phyloP scores from a whole-genome alignment of 352 stramenopile species.

The Phytophthora rubi region DNA sequence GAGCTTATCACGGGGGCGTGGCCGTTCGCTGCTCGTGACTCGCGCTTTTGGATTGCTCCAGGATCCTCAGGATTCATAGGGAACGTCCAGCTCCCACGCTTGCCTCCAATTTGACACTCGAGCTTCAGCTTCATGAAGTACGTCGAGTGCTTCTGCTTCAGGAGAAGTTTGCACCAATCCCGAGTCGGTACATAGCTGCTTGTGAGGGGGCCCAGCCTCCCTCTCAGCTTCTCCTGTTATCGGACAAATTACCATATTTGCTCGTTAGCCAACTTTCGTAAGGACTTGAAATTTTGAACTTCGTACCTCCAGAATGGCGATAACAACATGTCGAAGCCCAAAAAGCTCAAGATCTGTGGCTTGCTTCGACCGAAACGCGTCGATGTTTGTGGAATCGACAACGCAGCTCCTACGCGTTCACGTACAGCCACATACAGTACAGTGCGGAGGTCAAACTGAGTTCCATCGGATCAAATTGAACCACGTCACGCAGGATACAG shows the following conservation, averaged over 20 bases:
- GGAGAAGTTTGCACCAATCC: slow-evolving; percentile 20
- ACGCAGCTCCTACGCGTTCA: slow-evolving; percentile 10
- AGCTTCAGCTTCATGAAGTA: slow-evolving; percentile 33
- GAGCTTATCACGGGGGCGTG: background rate
- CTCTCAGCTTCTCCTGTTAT: slow-evolving; percentile 12
- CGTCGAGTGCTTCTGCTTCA: slow-evolving; percentile 26
- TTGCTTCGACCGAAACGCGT: slow-evolving; percentile 22
- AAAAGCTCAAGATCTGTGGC: slow-evolving; percentile 13
- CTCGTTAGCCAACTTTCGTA: too few species aligned
- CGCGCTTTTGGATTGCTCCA: slow-evolving; percentile 12
- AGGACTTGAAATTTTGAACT: background rate
- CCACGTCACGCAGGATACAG: too few species aligned
- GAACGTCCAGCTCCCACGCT: slow-evolving; percentile 23
- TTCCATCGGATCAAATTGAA: too few species aligned
- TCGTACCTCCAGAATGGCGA: slow-evolving; percentile 21
- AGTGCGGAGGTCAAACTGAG: too few species aligned
- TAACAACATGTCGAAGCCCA: slow-evolving; percentile 5
- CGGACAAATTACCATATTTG: background rate
- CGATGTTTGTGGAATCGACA: slow-evolving; percentile 16
- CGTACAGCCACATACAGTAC: too few species aligned
- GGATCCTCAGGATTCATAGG: slow-evolving; percentile 28
- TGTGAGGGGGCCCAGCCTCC: slow-evolving; percentile 9
- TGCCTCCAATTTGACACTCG: slow-evolving; percentile 22
- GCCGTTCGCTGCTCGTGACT: background rate
- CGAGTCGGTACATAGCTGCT: slow-evolving; percentile 16